A percentile compares a stretch with the other conserved stretches of the same genome.
These are phyloP conservation scores for sunflower (Helianthus annuus) DNA, from an alignment of 129 eudicot species.

Conservation along the genomic window DNA sequence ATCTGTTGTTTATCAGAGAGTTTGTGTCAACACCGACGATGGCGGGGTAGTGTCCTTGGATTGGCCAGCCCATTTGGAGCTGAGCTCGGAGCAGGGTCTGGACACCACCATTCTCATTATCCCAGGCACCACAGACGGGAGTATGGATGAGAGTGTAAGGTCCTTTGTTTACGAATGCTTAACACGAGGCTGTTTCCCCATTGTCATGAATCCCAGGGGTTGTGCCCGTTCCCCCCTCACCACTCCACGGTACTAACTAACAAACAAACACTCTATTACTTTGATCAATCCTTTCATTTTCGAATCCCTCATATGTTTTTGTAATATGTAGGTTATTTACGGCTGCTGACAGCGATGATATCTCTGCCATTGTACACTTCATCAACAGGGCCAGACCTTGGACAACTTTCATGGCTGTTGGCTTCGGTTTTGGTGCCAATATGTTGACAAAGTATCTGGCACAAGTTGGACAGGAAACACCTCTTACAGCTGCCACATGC, in stretches of 20 bases:
- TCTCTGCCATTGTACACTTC: slow-evolving; percentile 68
- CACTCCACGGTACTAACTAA: slow-evolving; percentile 55
- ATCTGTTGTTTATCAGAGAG: slow-evolving; percentile 57
- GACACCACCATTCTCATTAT: slow-evolving; percentile 70
- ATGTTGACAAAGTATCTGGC: slow-evolving; percentile 91
- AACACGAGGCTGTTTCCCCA: slow-evolving; percentile 72
- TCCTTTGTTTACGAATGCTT: slow-evolving; percentile 64
- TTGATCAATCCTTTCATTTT: no score
- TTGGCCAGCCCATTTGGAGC: slow-evolving; percentile 78
- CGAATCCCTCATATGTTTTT: not conserved
- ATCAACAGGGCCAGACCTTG: slow-evolving; percentile 81
- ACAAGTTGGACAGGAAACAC: slow-evolving; percentile 78
- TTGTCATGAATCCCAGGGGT: slow-evolving; percentile 91
- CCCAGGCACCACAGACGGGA: slow-evolving; percentile 74
- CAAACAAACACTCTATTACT: no score
- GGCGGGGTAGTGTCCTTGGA: slow-evolving; percentile 87
- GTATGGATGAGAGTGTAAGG: slow-evolving; percentile 55
- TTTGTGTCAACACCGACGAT: slow-evolving; percentile 70
- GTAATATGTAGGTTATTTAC: slow-evolving; percentile 78
- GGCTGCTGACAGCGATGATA: slow-evolving; percentile 97
- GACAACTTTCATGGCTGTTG: slow-evolving; percentile 83
- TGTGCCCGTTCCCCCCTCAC: slow-evolving; percentile 86
- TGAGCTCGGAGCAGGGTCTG: slow-evolving; percentile 54
- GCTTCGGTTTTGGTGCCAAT: slow-evolving; percentile 91
- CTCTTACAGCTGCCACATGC: slow-evolving; percentile 91